Evolutionary conservation across 345 rosid species (phyloP), one percentile per base, ranked within the genome.

Genomic region (rapeseed (Brassica napus)): DNA sequence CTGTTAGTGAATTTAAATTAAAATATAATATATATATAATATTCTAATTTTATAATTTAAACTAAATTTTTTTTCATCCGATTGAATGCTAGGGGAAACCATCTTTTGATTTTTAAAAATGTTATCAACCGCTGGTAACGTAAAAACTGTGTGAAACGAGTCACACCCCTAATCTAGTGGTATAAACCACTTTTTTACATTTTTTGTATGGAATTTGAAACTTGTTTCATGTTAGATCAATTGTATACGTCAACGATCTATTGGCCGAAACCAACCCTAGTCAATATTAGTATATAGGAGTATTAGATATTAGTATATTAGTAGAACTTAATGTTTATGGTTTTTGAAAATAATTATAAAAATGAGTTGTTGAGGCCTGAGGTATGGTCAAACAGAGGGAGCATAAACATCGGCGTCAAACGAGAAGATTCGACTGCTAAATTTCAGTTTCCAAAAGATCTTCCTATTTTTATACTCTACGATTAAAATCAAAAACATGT

Each of bases 321-420:
- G 30, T 59, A 58, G 8, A 24, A 60, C 8, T 60, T 26, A 24
- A 32, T 6, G 31, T 18, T 71, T 57, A 0, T 71, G 9, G 5
- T 24, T 59, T 59, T 31, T 3, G 21, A 10, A 15, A 2, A 7
- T 3, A 49, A 49, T 5, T 16, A 34, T 18, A 23, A n/a, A 21
- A 1, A 26, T 0, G 42, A 55, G n/a, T 57, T 26, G 59, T 31
- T 30, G 70, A 49, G 28, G 34, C 7, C 11, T 34, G 26, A 63
- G 35, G 4, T 12, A 78, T 66, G 69, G 77, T 79, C 77, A 79
- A 79, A 67, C 55, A 55, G 23, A 31, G 0, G 18, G 9, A 79
- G 77, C 77, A 73, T 21, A 79, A 79, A 58, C 73, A 66, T 6
- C 73, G 77, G 82, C 82, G 78, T 79, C 78, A 79, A 79, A 79